Conservation (phyloP, 352 stramenopile species). For the Globisporangium nagaii region DNA sequence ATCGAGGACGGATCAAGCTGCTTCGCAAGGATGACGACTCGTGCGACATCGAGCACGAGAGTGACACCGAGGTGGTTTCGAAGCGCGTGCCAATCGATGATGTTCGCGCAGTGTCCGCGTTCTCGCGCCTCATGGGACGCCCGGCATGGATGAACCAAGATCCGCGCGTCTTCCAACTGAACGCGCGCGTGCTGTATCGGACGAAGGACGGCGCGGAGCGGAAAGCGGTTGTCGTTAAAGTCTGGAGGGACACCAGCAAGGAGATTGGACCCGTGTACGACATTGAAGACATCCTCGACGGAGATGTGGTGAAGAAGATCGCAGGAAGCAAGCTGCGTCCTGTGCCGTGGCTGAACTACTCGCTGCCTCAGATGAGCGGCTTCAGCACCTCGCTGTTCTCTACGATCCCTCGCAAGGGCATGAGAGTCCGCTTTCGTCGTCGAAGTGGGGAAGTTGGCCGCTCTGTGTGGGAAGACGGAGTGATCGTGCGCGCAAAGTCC, state of each 20-base stretch:
- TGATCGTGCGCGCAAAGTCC: constrained; percentile 43
- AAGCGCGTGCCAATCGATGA: constrained; percentile 35
- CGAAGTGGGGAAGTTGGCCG: constrained; percentile 17
- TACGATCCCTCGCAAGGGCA: constrained; percentile 30
- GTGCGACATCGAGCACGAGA: constrained; percentile 65
- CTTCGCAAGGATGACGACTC: constrained; percentile 32
- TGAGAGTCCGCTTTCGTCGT: constrained; percentile 47
- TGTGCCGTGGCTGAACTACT: constrained; percentile 48
- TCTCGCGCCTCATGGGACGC: constrained; percentile 19
- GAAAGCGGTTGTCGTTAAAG: constrained; percentile 52
- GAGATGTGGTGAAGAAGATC: constrained; percentile 33
- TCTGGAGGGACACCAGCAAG: constrained; percentile 20
- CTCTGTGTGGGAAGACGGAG: constrained; percentile 32
- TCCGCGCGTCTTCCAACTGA: constrained; percentile 29
- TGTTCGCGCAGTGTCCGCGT: constrained; percentile 23
- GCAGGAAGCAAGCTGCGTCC: constrained; percentile 31
- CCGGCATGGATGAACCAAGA: constrained; percentile 8
- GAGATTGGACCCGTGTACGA: constrained; percentile 7
- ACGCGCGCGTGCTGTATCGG: constrained; percentile 49
- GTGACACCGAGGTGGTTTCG: constrained; percentile 35
- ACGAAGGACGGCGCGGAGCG: constrained; percentile 38
- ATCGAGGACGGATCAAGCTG: constrained; percentile 39
- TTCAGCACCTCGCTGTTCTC: constrained; percentile 16
- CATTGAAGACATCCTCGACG: constrained; percentile 48
- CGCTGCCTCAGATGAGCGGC: constrained; percentile 25